These are phyloP conservation scores for Tilletiaria anomala DNA, from an alignment of 1,284 basidiomycete genomes.

Conservation along the genomic window DNA sequence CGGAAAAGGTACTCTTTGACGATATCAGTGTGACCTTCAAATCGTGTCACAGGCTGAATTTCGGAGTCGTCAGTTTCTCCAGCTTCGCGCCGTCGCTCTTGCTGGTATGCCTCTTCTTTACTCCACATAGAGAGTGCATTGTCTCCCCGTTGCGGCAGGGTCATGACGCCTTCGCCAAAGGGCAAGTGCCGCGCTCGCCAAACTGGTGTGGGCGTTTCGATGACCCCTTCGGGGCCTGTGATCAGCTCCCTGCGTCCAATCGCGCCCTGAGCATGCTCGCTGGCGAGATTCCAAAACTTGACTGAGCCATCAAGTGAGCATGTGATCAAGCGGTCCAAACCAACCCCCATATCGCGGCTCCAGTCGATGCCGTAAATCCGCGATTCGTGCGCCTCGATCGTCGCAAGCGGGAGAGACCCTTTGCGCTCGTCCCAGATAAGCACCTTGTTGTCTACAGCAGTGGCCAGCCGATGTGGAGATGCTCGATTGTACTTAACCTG, in stretches of 20 bases:
- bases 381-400: conserved; percentile 30
- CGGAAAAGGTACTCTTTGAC: conserved; percentile 99
- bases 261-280: conserved; percentile 18
- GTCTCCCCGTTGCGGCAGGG: conserved; percentile 75
- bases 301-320: conserved; percentile 35
- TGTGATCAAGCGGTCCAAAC: conserved; percentile 32
- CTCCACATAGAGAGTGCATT: conserved; percentile 73
- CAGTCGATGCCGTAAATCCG: conserved; percentile 39
- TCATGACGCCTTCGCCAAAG: conserved; percentile 77
- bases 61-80: conserved; percentile 10
- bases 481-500: conserved; percentile 33
- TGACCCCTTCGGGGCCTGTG: conserved; percentile 42
- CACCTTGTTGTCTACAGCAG: conserved; percentile 17
- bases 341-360: conserved; percentile 21
- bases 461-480: conserved; percentile 8
- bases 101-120: conserved; percentile 36
- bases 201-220: conserved; percentile 70
- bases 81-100: neutral
- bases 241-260: conserved; percentile 25
- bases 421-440: conserved; percentile 38
- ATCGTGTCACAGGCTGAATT: conserved; percentile 52
- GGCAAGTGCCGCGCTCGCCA: conserved; percentile 87
- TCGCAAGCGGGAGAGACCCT: conserved; percentile 20
- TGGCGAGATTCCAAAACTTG: conserved; percentile 33
- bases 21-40: conserved; percentile 78